These are phyloP conservation scores for Pugionium dolabratum DNA, from an alignment of 345 rosid genomes.

Conservation along the genomic window DNA sequence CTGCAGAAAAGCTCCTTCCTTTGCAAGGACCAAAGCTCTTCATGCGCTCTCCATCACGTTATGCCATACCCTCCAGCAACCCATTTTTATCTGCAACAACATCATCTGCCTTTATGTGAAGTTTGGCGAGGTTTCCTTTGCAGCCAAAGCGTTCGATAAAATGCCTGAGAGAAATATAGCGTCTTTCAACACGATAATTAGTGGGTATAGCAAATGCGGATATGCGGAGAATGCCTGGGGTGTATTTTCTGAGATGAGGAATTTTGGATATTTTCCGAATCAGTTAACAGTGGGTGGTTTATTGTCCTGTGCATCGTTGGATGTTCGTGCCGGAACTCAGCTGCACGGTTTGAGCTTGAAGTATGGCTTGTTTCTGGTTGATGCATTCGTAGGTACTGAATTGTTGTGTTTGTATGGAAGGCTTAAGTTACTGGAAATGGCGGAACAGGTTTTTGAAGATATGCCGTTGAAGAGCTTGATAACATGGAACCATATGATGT, in stretches of 20 bases:
- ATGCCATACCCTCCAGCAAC: slow-evolving; percentile 46
- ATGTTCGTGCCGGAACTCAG: slow-evolving; percentile 50
- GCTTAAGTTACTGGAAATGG: slow-evolving; percentile 53
- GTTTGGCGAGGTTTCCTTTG: slow-evolving; percentile 40
- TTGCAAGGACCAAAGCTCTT: slow-evolving; percentile 53
- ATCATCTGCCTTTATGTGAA: slow-evolving; percentile 45
- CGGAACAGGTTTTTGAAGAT: slow-evolving; percentile 53
- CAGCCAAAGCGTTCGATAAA: slow-evolving; percentile 64
- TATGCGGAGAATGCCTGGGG: slow-evolving; percentile 48
- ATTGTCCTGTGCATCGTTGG: slow-evolving; percentile 55
- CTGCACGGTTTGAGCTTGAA: slow-evolving; percentile 63
- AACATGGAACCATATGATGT: slow-evolving; percentile 76
- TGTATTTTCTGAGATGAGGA: slow-evolving; percentile 52
- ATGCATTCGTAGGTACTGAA: slow-evolving; percentile 72
- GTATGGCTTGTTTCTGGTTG: slow-evolving; percentile 56
- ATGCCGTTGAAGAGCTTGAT: slow-evolving; percentile 66
- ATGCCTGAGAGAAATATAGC: slow-evolving; percentile 63
- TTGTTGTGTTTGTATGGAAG: slow-evolving; percentile 71
- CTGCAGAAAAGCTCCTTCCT: slow-evolving; percentile 50
- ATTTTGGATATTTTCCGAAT: slow-evolving; percentile 51
- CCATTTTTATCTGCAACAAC: slow-evolving; percentile 61
- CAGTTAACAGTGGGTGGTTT: slow-evolving; percentile 59
- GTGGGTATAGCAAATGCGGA: slow-evolving; percentile 47
- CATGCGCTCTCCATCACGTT: slow-evolving; percentile 68
- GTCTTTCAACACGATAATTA: slow-evolving; percentile 61